Percentiles rank a stretch among this genome's conserved stretches.
phyloP scores from a whole-genome alignment of 805 yeast genomes.

The Metschnikowia peoriensis region DNA sequence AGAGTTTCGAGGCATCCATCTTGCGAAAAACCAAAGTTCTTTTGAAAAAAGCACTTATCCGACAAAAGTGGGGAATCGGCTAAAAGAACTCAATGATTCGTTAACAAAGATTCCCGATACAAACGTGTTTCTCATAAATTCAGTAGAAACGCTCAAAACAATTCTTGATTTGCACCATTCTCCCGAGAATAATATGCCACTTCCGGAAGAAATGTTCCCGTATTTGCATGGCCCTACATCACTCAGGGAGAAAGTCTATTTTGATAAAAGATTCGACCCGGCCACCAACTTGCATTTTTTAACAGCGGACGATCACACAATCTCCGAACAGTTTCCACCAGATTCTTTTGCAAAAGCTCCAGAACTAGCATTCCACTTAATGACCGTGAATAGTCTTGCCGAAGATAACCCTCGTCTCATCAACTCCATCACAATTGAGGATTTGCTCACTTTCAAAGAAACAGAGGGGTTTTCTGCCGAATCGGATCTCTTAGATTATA shows the following conservation, averaged over 20 bases:
- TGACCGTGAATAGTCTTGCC: slow-evolving; percentile 16
- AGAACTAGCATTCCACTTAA: slow-evolving; percentile 12
- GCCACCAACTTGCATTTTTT: slow-evolving; percentile 10
- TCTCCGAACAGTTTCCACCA: slow-evolving; percentile 6
- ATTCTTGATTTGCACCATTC: slow-evolving; percentile 21
- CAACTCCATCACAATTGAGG: slow-evolving; percentile 21
- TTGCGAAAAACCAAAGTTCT: background rate
- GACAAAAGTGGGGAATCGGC: background rate
- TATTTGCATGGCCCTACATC: slow-evolving; percentile 34
- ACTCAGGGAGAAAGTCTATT: slow-evolving; percentile 28
- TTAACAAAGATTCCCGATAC: slow-evolving; percentile 2
- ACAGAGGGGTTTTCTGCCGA: background rate
- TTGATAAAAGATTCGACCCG: slow-evolving; percentile 19
- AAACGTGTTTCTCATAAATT: slow-evolving; percentile 1
- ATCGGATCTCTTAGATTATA: slow-evolving; percentile 5
- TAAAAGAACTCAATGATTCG: slow-evolving; percentile 7
- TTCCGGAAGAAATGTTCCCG: slow-evolving; percentile 26
- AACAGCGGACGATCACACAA: slow-evolving; percentile 1
- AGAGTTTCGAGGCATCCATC: background rate
- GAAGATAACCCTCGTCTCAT: slow-evolving; percentile 13
- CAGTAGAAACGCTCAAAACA: slow-evolving; percentile 14
- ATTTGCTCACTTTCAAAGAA: slow-evolving; percentile 13
- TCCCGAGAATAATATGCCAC: slow-evolving; percentile 14
- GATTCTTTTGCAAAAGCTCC: slow-evolving; percentile 8
- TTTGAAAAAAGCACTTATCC: background rate